Conservation (phyloP, 225 moss, liverwort and hornwort species). For the Rhytidiadelphus loreus region DNA sequence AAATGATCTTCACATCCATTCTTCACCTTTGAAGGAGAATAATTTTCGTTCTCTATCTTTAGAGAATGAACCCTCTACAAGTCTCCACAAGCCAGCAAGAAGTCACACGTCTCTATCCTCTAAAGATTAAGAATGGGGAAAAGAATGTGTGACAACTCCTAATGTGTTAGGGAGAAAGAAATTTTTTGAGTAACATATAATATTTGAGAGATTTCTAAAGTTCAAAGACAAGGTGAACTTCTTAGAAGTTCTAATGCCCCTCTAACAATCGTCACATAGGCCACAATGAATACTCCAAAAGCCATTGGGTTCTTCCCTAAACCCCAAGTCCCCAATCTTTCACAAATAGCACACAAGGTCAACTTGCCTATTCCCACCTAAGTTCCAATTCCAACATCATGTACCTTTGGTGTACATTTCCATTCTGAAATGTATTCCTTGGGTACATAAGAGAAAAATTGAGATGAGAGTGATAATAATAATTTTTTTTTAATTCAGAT, state of each 20-base stretch:
- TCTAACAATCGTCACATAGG: not conserved
- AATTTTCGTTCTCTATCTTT: too few species aligned
- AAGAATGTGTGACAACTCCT: too few species aligned
- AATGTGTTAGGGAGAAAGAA: not conserved
- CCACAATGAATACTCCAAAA: not conserved
- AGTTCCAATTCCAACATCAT: not conserved
- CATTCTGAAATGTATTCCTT: not conserved
- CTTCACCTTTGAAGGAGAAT: too few species aligned
- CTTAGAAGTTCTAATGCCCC: not conserved
- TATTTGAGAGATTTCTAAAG: too few species aligned
- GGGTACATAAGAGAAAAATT: not conserved
- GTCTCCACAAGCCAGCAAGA: too few species aligned
- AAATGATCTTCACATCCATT: too few species aligned
- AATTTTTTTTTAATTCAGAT: too few species aligned
- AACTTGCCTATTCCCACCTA: not conserved
- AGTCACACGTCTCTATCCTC: too few species aligned
- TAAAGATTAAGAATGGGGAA: too few species aligned
- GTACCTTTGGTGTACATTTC: rapidly evolving
- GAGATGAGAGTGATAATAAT: not conserved
- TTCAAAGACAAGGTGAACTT: not conserved
- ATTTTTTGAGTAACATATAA: not conserved
- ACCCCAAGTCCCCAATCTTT: not conserved
- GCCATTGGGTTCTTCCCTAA: not conserved
- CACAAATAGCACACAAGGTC: not conserved
- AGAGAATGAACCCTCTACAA: too few species aligned